Percentiles rank a stretch among this genome's conserved stretches.
phyloP scores from a whole-genome alignment of 2,329 filamentous ascomycete genomes.

The Cladorrhinum sp. region DNA sequence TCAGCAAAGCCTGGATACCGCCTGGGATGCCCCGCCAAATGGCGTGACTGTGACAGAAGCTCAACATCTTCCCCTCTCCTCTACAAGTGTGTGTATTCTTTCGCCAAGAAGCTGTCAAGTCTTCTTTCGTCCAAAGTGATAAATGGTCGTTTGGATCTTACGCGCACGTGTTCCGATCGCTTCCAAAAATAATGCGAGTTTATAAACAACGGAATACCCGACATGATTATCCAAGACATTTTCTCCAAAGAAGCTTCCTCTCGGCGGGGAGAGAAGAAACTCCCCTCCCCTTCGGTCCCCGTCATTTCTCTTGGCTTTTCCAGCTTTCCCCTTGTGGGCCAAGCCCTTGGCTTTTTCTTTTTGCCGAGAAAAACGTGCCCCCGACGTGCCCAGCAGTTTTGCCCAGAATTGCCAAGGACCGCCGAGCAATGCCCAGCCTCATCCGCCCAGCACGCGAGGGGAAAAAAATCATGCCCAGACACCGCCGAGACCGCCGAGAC shows the following conservation, averaged over 20 bases:
- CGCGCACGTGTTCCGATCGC: neutral
- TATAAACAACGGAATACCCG: neutral
- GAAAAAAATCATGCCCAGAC: no score
- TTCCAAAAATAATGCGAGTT: neutral
- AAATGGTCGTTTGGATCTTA: neutral
- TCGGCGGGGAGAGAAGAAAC: neutral
- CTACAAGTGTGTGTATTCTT: neutral
- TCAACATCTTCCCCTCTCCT: neutral
- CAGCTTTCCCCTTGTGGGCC: neutral
- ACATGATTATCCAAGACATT: neutral
- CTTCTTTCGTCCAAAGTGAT: neutral
- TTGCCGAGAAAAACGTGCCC: constrained; percentile 1
- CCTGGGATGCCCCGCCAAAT: neutral
- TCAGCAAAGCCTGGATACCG: neutral
- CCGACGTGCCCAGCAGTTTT: no score
- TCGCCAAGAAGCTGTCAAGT: neutral
- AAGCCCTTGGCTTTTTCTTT: neutral
- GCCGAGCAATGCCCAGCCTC: neutral
- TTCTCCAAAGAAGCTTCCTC: no score
- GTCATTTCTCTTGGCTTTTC: constrained; percentile 1
- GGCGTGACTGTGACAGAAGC: neutral
- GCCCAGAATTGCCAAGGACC: constrained; percentile 3
- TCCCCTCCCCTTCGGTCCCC: neutral
- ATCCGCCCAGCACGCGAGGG: neutral
- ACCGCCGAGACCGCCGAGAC: neutral